phyloP scores from a whole-genome alignment of 2,329 filamentous ascomycete species.

The Acephala macrosclerotiorum region DNA sequence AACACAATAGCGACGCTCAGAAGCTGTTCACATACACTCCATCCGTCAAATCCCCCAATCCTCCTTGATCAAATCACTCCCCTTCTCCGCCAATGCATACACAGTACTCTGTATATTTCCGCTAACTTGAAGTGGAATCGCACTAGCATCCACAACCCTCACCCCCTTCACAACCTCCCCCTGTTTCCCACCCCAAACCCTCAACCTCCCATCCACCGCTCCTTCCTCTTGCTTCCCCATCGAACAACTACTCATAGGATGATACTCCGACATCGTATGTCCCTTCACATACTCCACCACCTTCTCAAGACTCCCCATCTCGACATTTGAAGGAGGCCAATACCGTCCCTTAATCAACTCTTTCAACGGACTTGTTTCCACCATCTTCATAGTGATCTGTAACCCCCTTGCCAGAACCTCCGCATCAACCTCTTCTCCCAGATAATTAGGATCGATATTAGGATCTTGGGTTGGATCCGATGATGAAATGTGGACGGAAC shows the following conservation, averaged over 20 bases:
- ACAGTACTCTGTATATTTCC: slow-evolving; percentile 9
- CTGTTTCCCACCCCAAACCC: slow-evolving; percentile 64
- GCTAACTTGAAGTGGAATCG: slow-evolving; percentile 8
- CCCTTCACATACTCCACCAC: slow-evolving; percentile 20
- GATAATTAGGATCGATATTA: slow-evolving; percentile 51
- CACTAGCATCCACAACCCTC: slow-evolving; percentile 75
- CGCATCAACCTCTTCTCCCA: slow-evolving; percentile 52
- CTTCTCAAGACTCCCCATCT: slow-evolving; percentile 15
- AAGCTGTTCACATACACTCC: too few relatives aligned
- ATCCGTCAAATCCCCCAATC: slow-evolving; percentile 8
- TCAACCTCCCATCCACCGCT: slow-evolving; percentile 80
- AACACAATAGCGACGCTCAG: too few relatives aligned
- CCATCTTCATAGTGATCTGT: slow-evolving; percentile 20
- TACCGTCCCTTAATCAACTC: slow-evolving; percentile 25
- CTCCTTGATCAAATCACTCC: slow-evolving; percentile 6
- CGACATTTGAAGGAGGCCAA: slow-evolving; percentile 12
- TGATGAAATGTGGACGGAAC: slow-evolving; percentile 50
- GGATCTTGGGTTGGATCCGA: slow-evolving; percentile 46
- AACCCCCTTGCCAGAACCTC: slow-evolving; percentile 37
- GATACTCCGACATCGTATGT: slow-evolving; percentile 57
- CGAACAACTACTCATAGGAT: slow-evolving; percentile 84
- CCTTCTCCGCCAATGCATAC: slow-evolving; percentile 10
- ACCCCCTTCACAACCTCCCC: slow-evolving; percentile 63
- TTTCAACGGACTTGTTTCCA: slow-evolving; percentile 23
- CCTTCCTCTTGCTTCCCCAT: slow-evolving; percentile 77